Base-by-base conservation (phyloP, 495 filamentous ascomycete genomes). In the Penicillium samsonianum region DNA sequence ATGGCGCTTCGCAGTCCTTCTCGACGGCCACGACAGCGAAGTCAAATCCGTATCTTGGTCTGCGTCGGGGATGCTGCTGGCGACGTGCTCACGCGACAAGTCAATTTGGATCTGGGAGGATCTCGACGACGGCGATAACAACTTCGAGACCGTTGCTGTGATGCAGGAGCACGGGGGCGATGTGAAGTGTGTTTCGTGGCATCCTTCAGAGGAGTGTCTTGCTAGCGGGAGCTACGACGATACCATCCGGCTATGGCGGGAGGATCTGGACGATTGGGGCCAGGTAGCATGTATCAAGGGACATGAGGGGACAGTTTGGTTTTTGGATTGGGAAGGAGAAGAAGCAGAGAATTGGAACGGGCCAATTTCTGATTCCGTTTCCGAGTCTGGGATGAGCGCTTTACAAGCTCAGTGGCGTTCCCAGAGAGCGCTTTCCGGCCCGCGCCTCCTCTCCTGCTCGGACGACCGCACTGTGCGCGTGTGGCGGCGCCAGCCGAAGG, bases 81-180 rank as follows among this genome's bases (percentile, higher is more conserved):
- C 94, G 6, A 96, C 92, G 0, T 98, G 92, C 67, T 87, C 84
- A 22, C 80, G 94, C 11, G 94, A 98, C 71, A 97, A 97, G 75
- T 87, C 84, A 22, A 90, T 98, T n/a, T 98, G 94, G 94, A 88
- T 98, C 48, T 98, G 94, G 94, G 94, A 98, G 71, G 92, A 96
- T 67, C 80, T 98, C 4, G 71, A 76, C 19, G 85, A 85, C 35
- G 89, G 84, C 7, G 92, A 93, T 26, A 93, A 96, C 66, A 92
- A 96, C 59, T 97, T 90, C 68, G 94, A 98, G 82, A 97, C 94
- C 7, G 84, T 97, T 6, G 93, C 93, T 0, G 93, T 98, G 53
- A 79, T 97, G 71, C 88, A 87, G 71, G 94, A 98, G 72, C 94
- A 98, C 66, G 89, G 88, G 26, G 92, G 88, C 14, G 94, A 98